These are phyloP conservation scores for Emmonsia crescens DNA, from an alignment of 2,329 filamentous ascomycete species.

Conservation along the genomic window DNA sequence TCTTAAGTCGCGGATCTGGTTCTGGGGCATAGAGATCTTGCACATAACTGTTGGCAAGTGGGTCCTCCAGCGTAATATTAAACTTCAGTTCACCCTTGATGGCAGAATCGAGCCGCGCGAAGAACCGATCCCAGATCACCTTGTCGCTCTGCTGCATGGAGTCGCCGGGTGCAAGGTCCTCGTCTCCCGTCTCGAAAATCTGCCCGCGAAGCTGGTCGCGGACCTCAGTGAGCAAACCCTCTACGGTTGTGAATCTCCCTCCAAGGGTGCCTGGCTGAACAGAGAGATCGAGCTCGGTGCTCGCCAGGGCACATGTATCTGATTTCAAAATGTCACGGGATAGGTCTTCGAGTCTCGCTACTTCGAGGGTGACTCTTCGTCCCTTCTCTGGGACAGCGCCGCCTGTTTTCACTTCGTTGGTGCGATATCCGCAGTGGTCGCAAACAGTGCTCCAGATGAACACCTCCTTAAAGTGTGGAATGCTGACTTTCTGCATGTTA, in stretches of 20 bases:
- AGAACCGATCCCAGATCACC: constrained; percentile 70
- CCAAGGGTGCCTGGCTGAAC: constrained; percentile 92
- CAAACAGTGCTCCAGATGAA: constrained; percentile 92
- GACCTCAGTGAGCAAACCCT: constrained; percentile 85
- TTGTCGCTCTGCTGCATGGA: constrained; percentile 58
- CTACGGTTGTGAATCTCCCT: constrained; percentile 91
- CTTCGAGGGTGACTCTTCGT: constrained; percentile 66
- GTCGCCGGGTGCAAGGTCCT: constrained; percentile 56
- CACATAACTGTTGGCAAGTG: constrained; percentile 84
- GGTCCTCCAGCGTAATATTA: constrained; percentile 73
- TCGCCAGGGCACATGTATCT: constrained; percentile 78
- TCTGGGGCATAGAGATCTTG: constrained; percentile 73
- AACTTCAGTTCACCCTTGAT: constrained; percentile 74
- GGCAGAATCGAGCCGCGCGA: constrained; percentile 61
- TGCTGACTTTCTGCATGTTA: constrained; percentile 98
- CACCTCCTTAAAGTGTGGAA: constrained; percentile 96
- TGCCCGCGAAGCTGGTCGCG: constrained; percentile 78
- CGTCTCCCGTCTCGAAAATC: constrained; percentile 66
- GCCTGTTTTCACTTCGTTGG: constrained; percentile 95
- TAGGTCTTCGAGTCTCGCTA: constrained; percentile 61
- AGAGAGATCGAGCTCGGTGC: constrained; percentile 73
- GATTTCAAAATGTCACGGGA: constrained; percentile 91
- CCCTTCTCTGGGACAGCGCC: constrained; percentile 82
- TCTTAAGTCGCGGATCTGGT: constrained; percentile 71
- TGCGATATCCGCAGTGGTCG: constrained; percentile 83